Conservation (phyloP, 441 rosid genomes). For the Syzygium syzygioides region DNA sequence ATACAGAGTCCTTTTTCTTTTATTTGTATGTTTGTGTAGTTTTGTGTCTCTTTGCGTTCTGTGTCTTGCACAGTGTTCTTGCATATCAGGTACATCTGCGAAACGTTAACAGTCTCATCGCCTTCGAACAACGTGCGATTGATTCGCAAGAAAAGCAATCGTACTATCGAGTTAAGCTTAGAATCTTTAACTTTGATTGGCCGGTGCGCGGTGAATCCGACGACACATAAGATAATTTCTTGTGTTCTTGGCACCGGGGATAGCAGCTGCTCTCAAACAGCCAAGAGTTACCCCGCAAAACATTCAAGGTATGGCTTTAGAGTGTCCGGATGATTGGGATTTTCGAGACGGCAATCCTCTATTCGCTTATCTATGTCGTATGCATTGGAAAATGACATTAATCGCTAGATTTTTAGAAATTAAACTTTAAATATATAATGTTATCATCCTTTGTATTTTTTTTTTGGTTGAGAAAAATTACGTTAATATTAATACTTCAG, state of each 20-base stretch:
- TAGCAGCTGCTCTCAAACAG: rapidly evolving
- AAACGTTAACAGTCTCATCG: background rate
- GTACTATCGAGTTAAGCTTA: background rate
- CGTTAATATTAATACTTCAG: too few relatives aligned
- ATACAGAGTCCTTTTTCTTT: background rate
- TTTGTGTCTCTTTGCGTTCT: background rate
- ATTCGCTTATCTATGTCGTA: background rate
- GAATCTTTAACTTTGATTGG: background rate
- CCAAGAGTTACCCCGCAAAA: rapidly evolving
- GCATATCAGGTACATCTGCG: background rate
- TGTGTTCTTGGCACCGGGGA: background rate
- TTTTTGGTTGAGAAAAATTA: too few relatives aligned
- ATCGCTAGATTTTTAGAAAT: background rate
- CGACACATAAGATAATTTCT: background rate
- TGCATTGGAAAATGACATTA: background rate
- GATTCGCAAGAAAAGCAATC: background rate
- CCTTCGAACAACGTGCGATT: background rate
- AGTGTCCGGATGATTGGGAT: background rate
- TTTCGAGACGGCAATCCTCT: background rate
- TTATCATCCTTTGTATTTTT: background rate
- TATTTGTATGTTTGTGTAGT: rapidly evolving
- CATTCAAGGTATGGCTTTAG: background rate
- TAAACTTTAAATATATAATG: background rate
- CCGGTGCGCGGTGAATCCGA: background rate
- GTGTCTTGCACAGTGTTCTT: background rate